A percentile compares a stretch with the other conserved stretches of the same genome.
Conservation (phyloP, 441 rosid genomes). For the Erysimum cheiri region DNA sequence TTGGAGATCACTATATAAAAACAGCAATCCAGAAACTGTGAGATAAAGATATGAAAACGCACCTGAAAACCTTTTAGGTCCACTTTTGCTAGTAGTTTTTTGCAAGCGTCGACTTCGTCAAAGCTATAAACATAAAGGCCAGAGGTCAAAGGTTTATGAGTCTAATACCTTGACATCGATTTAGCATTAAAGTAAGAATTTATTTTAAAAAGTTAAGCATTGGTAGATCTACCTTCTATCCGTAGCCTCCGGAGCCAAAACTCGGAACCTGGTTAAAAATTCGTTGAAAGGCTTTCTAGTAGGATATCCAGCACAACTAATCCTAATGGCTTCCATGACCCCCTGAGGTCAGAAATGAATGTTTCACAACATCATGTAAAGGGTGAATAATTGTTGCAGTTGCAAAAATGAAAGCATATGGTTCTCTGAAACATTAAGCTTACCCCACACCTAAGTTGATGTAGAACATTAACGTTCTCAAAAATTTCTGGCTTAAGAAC, state of each 20-base stretch:
- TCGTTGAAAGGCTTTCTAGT: conserved; percentile 83
- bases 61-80: conserved; percentile 93
- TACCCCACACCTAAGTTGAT: conserved; percentile 97
- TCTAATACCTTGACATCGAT: conserved; percentile 16
- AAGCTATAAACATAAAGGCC: conserved; percentile 48
- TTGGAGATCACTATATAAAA: conserved; percentile 16
- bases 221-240: conserved; percentile 59
- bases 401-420: conserved; percentile 31
- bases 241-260: conserved; percentile 65
- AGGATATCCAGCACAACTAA: conserved; percentile 98
- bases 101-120: conserved; percentile 74
- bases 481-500: conserved; percentile 84
- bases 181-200: conserved; percentile 10
- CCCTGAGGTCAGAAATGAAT: conserved; percentile 60
- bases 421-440: conserved; percentile 50
- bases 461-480: conserved; percentile 81
- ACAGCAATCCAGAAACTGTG: conserved; percentile 14
- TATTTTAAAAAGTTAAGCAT: conserved; percentile 18
- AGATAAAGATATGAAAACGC: conserved; percentile 28
- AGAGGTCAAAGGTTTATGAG: conserved; percentile 24
- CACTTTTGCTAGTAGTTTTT: conserved; percentile 77
- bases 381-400: conserved; percentile 7
- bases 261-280: conserved; percentile 70
- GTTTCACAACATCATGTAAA: conserved; percentile 20
- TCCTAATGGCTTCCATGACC: conserved; percentile 98